Conservation (phyloP, 768 basidiomycete species). For the Boletus coccyginus region DNA sequence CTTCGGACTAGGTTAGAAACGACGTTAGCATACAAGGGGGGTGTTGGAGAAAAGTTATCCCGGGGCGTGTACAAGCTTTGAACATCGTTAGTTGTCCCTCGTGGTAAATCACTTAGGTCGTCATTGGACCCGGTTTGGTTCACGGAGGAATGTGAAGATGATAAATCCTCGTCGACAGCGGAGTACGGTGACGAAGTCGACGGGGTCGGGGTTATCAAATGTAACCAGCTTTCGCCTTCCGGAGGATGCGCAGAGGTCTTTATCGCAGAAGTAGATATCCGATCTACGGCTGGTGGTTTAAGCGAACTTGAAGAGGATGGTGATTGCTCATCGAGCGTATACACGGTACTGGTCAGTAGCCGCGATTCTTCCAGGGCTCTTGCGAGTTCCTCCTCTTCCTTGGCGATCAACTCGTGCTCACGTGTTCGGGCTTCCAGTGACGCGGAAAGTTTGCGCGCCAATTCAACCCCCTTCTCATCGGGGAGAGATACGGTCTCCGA, state of each 20-base stretch:
- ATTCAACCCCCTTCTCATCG: conserved; percentile 45
- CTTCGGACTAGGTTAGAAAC: conserved; percentile 21
- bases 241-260: conserved; percentile 15
- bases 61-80: neutral
- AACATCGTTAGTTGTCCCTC: conserved; percentile 1
- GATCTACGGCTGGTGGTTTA: conserved; percentile 9
- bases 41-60: conserved; percentile 14
- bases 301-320: conserved; percentile 7
- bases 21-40: conserved; percentile 24
- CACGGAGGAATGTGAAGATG: conserved; percentile 23
- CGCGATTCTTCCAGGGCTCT: conserved; percentile 59
- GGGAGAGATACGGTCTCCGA: conserved; percentile 20
- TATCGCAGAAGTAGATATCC: conserved; percentile 15
- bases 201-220: conserved; percentile 26
- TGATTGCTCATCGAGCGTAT: conserved; percentile 6
- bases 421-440: conserved; percentile 35
- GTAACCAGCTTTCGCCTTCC: conserved; percentile 32
- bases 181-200: conserved; percentile 21
- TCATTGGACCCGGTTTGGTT: conserved; percentile 16
- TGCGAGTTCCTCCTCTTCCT: conserved; percentile 66
- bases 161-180: conserved; percentile 22
- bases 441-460: conserved; percentile 45
- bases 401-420: conserved; percentile 24
- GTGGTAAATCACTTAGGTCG: conserved; percentile 2
- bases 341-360: conserved; percentile 13